Evolutionary conservation across 495 filamentous ascomycete genomes (phyloP), one percentile per base, ranked within the genome.

Genomic region (Glutinoglossum americanum): DNA sequence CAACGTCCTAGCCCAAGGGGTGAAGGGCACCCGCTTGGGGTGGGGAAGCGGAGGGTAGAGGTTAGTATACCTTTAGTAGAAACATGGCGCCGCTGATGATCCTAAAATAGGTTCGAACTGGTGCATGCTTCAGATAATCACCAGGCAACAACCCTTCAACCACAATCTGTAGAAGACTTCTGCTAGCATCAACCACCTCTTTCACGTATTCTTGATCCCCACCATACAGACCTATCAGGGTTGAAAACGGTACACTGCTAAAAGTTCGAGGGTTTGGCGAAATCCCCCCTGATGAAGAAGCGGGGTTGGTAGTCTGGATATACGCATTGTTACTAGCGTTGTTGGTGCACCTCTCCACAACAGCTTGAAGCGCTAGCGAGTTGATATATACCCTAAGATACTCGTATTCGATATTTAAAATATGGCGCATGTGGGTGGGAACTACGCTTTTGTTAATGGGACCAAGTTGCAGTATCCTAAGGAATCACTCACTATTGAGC

Each of bases 1-100:
- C 4, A 23, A n/a, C 3, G 41, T 10, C 10, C 4, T 45, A n/a
- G 3, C 13, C 41, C 41, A 19, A 4, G 41, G 41, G 41, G 27
- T 21, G 23, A 5, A 47, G 32, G 25, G 0, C n/a, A 35, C 28
- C 32, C 26, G 10, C 56, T 19, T n/a, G n/a, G 21, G 23, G n/a
- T 59, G 54, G 32, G 56, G 48, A 48, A 25, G 21, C 33, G 21
- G 59, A 11, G 27, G 41, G 30, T 3, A 33, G 13, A 45, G 25
- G 1, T 54, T 9, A 17, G 17, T 30, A 27, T 19, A 41, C 30
- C 64, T 87, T 87, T 47, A 98, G 80, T 45, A 97, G 75, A 67
- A 98, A 95, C 76, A 96, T 95, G 63, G 89, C 88, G 25, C 87
- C 89, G 57, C 84, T 89, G 62, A 97, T 78, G 64, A 98, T 94